These are phyloP conservation scores for Neurospora tetrasperma DNA, from an alignment of 495 filamentous ascomycete genomes.

Conservation along the genomic window DNA sequence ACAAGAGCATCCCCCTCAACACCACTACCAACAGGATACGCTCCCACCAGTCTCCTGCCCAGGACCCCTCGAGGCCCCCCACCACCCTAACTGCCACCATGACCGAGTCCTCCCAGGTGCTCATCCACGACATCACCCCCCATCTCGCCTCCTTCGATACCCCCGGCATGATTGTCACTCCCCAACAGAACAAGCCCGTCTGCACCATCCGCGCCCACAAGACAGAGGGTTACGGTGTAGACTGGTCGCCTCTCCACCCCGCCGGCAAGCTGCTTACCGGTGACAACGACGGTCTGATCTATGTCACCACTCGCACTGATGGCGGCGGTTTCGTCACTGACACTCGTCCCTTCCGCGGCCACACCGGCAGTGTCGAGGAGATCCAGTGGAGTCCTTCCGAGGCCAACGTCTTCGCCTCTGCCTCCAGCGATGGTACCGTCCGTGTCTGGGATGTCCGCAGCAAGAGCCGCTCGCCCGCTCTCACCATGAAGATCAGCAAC, in stretches of 20 bases:
- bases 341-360: conserved; percentile 67
- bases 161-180: conserved; percentile 68
- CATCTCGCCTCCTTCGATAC: conserved; percentile 80
- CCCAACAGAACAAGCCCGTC: conserved; percentile 74
- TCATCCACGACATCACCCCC: conserved; percentile 87
- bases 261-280: conserved; percentile 81
- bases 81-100: conserved; percentile 82
- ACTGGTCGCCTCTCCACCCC: conserved; percentile 74
- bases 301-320: conserved; percentile 71
- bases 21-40: conserved; percentile 91
- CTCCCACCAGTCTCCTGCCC: conserved; percentile 60
- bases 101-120: conserved; percentile 76
- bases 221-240: conserved; percentile 85
- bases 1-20: conserved; percentile 70
- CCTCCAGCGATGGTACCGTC: conserved; percentile 85
- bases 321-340: conserved; percentile 83
- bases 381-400: conserved; percentile 93
- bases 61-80: conserved; percentile 56
- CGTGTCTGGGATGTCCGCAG: conserved; percentile 92
- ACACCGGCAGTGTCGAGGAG: conserved; percentile 81
- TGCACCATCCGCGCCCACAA: conserved; percentile 85
- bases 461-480: conserved; percentile 72
- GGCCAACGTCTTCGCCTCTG: conserved; percentile 83
- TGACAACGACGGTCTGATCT: conserved; percentile 84
- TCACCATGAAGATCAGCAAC: conserved; percentile 73